Conservation (phyloP, 2,329 filamentous ascomycete genomes). For the Cryphonectria japonica region DNA sequence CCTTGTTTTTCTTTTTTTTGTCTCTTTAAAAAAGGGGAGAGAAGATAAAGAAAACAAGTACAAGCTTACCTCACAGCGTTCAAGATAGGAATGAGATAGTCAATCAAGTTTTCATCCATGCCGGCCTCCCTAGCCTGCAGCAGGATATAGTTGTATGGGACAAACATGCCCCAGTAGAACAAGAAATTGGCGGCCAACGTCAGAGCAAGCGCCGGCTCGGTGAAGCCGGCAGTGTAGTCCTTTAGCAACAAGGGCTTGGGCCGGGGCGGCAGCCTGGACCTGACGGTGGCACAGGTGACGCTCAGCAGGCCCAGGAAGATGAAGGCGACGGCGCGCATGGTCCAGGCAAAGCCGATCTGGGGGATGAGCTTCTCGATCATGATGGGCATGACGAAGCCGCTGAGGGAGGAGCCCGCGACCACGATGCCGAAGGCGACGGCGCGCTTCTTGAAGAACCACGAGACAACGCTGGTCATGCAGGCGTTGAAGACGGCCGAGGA, state of each 20-base stretch:
- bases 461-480: constrained; percentile 41
- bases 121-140: constrained; percentile 51
- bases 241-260: constrained; percentile 46
- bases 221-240: constrained; percentile 52
- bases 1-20: background rate
- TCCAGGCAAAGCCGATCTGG: constrained; percentile 47
- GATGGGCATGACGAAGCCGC: constrained; percentile 61
- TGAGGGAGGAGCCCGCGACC: constrained; percentile 53
- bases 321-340: constrained; percentile 43
- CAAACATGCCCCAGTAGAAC: constrained; percentile 59
- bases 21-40: background rate
- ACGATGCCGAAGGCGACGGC: constrained; percentile 53
- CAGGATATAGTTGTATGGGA: constrained; percentile 58
- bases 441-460: constrained; percentile 53
- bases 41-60: background rate
- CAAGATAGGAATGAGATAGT: constrained; percentile 60
- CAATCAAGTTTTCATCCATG: constrained; percentile 45
- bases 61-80: constrained; percentile 51
- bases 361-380: constrained; percentile 57
- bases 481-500: constrained; percentile 43
- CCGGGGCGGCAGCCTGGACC: constrained; percentile 40
- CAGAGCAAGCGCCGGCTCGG: constrained; percentile 49
- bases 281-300: constrained; percentile 39
- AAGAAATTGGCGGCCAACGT: constrained; percentile 53
- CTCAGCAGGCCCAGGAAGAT: constrained; percentile 41